Evolutionary conservation across 2,329 filamentous ascomycete genomes (phyloP).

Genomic region (Aspergillus tanneri): DNA sequence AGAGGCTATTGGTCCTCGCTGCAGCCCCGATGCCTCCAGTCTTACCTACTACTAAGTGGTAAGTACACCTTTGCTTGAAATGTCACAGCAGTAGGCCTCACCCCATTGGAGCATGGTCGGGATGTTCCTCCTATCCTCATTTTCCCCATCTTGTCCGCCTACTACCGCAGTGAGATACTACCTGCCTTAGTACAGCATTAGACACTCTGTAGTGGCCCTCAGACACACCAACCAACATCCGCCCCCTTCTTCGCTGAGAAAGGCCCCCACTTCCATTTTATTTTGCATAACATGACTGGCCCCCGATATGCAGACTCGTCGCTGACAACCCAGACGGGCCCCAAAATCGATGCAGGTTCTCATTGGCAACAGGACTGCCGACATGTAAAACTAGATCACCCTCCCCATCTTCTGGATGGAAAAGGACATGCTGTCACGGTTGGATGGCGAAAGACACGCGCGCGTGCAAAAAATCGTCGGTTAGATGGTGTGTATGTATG

Average conservation of each 20-base stretch:
- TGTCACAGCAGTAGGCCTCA: constrained; percentile 9
- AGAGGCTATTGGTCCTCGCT: constrained; percentile 17
- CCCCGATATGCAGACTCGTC: constrained; percentile 12
- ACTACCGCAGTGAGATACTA: background rate
- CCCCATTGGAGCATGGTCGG: constrained; percentile 6
- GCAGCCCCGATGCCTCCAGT: constrained; percentile 13
- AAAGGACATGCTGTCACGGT: constrained; percentile 3
- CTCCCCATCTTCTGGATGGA: too few relatives aligned
- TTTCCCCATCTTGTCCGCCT: constrained; percentile 1
- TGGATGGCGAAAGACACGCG: constrained; percentile 4
- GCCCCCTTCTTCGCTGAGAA: constrained; percentile 11
- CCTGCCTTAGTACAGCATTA: too few relatives aligned
- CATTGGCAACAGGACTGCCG: constrained; percentile 15
- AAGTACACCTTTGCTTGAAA: constrained; percentile 9
- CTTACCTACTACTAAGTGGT: background rate
- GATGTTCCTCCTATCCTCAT: constrained; percentile 2
- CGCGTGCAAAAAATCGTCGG: background rate
- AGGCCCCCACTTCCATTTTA: constrained; percentile 15
- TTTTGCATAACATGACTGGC: constrained; percentile 13
- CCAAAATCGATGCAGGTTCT: constrained; percentile 5
- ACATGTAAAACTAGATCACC: constrained; percentile 16
- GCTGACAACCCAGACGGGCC: constrained; percentile 22
- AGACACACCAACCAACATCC: background rate
- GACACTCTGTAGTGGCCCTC: background rate
- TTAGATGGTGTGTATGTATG: background rate